Conservation (phyloP, 2,329 filamentous ascomycete species). For the Lachnellula willkommii region DNA sequence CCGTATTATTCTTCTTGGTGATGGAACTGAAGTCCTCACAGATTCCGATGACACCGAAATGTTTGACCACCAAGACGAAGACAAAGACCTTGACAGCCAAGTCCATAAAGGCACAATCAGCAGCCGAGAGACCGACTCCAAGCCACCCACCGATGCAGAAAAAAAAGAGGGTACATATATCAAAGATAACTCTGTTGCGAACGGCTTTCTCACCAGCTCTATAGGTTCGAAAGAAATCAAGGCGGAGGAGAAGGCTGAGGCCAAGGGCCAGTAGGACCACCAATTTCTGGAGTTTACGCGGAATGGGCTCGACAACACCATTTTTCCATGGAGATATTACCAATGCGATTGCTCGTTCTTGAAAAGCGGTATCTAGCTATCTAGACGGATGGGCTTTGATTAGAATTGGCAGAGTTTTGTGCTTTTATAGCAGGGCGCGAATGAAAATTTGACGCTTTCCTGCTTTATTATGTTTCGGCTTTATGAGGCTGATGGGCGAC, state of each 20-base stretch:
- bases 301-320: not conserved
- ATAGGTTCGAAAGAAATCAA: slow-evolving; percentile 12
- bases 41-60: slow-evolving; percentile 88
- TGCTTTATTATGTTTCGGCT: slow-evolving; percentile 10
- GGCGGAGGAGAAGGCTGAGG: slow-evolving; percentile 10
- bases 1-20: slow-evolving; percentile 88
- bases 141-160: slow-evolving; percentile 8
- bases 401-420: slow-evolving; percentile 18
- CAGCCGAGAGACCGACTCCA: not conserved
- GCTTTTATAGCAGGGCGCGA: slow-evolving; percentile 16
- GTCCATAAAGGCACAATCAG: slow-evolving; percentile 57
- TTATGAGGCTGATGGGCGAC: slow-evolving; percentile 4
- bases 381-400: slow-evolving; percentile 23
- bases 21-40: slow-evolving; percentile 87
- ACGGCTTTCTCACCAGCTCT: slow-evolving; percentile 14
- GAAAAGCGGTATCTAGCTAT: slow-evolving; percentile 1
- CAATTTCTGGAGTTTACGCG: not conserved
- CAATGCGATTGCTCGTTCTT: not conserved
- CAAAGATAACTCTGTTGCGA: slow-evolving; percentile 18
- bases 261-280: slow-evolving; percentile 12
- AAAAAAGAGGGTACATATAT: slow-evolving; percentile 19
- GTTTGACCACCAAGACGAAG: slow-evolving; percentile 84
- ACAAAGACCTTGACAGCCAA: slow-evolving; percentile 80
- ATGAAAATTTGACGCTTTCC: slow-evolving; percentile 13
- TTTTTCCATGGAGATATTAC: slow-evolving; percentile 5